Base-by-base conservation (phyloP, 352 stramenopile genomes). In the Phytophthora rubi region DNA sequence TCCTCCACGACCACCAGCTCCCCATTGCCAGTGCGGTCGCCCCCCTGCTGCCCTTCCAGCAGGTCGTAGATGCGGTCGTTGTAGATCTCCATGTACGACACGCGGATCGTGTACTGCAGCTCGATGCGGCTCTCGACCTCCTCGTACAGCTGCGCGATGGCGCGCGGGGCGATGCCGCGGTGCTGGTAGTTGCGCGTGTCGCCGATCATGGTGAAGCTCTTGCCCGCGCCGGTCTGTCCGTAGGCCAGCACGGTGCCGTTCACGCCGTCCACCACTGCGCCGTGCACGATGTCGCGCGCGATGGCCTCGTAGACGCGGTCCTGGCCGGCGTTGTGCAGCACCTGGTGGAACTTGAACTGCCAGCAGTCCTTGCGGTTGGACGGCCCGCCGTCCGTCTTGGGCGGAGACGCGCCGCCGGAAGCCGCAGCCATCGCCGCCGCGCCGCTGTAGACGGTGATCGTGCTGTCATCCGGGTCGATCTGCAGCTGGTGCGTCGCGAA, bases 61-160 rank as follows among this genome's bases (percentile, higher is more conserved):
- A 98, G 69, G 70, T 98, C 95, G 74, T 94, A 98, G 59, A 98
- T 98, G 30, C 87, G 88, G 59, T 98, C 95, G 74, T 98, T 98
- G 73, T 98, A 98, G 68, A 98, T 98, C 79, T 98, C 95, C 85
- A 98, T 94, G 82, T 98, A 98, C 53, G 92, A 98, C 53, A 92
- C 90, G 23, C 78, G 79, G 33, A 98, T 82, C 1, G 65, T 80
- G 66, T 96, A 98, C 53, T 92, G 86, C 35, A 95, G 85, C 68
- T 98, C 94, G 45, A 94, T 92, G 26, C 91, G 85, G 66, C 83
- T 93, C 42, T 93, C 87, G n/a, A 97, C 81, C 62, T 97, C 89
- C 45, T 96, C 81, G 62, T 94, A 98, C 6, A 98, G 76, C 53
- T 98, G 92, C 4, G 86, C 85, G 61, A 98, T 85, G 1, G 91